Conservation (phyloP, 352 stramenopile species). For the Globisporangium heterothallicum region DNA sequence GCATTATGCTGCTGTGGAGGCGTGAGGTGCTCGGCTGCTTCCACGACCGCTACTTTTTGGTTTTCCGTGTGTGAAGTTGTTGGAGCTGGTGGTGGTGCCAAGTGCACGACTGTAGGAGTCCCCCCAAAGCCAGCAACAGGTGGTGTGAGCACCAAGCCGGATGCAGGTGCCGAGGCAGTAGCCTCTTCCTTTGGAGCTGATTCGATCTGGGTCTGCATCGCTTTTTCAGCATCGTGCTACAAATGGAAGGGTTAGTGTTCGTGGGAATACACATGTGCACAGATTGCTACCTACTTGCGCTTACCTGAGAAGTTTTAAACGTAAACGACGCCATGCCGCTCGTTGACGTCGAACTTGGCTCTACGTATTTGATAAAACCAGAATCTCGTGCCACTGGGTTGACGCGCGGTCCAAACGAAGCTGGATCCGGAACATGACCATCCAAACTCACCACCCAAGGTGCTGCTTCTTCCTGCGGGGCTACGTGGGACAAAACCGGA, state of each 20-base stretch:
- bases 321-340: slow-evolving; percentile 57
- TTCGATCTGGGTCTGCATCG: slow-evolving; percentile 2
- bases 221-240: slow-evolving; percentile 21
- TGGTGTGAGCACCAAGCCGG: slow-evolving; percentile 7
- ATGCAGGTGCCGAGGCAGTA: background rate
- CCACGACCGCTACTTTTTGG: slow-evolving; percentile 25
- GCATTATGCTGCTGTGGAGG: background rate
- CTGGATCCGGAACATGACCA: slow-evolving; percentile 24
- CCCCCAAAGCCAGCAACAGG: slow-evolving; percentile 16
- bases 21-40: slow-evolving; percentile 22
- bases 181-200: background rate
- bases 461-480: slow-evolving; percentile 30
- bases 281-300: too few species aligned
- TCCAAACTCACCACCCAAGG: slow-evolving; percentile 56
- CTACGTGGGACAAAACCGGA: slow-evolving; percentile 11
- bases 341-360: slow-evolving; percentile 22
- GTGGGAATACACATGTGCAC: too few species aligned
- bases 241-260: background rate
- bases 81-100: slow-evolving; percentile 4
- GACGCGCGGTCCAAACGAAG: slow-evolving; percentile 35
- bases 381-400: slow-evolving; percentile 60
- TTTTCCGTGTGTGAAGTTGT: background rate
- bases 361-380: slow-evolving; percentile 48
- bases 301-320: slow-evolving; percentile 55
- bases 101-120: slow-evolving; percentile 1